Evolutionary conservation across 2,329 filamentous ascomycete species (phyloP), one percentile per base, ranked within the genome.

Genomic region (Cladosporium sp.): DNA sequence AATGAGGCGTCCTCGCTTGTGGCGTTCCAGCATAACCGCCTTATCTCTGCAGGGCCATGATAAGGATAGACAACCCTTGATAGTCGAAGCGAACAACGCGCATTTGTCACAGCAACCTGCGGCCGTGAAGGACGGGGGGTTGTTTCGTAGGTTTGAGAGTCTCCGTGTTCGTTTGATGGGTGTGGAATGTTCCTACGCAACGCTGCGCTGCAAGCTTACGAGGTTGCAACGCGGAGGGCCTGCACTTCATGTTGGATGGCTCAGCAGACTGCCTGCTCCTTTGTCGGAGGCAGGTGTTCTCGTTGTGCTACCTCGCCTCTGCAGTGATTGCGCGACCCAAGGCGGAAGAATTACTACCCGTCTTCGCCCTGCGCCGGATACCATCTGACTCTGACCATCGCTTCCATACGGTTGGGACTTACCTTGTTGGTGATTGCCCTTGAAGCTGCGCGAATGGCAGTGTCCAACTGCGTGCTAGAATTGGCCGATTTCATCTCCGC

Each of bases 1-100:
- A 22, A 20, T 32, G 37, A 44, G 50, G 50, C 37, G 50, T n/a
- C n/a, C 25, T 53, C 50, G 50, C 50, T 53, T 53, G 50, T 53
- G 50, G 50, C 50, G 36, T 28, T 53, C n/a, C 22, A 15, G 24
- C 37, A 44, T 44, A 34, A 44, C 40, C 36, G 50, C 37, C 28
- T 53, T 53, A 53, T 53, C 50, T 53, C 50, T 53, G 36, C 36
- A 42, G 36, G 15, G 50, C 24, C 24, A 44, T 32, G 50, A 53
- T 44, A 53, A 53, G 50, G 50, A 22, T 12, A 13, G n/a, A 36
- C 13, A 17, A 37, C 32, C 17, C 34, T 20, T 22, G 50, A 44
- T 32, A 40, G 17, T 12, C n/a, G 24, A 19, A 10, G 10, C 22
- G 20, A 42, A 19, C 8, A 32, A 40, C 9, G 25, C 36, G 36